Base-by-base conservation (phyloP, 164 flowering plant genomes). In the Berberis thunbergii region DNA sequence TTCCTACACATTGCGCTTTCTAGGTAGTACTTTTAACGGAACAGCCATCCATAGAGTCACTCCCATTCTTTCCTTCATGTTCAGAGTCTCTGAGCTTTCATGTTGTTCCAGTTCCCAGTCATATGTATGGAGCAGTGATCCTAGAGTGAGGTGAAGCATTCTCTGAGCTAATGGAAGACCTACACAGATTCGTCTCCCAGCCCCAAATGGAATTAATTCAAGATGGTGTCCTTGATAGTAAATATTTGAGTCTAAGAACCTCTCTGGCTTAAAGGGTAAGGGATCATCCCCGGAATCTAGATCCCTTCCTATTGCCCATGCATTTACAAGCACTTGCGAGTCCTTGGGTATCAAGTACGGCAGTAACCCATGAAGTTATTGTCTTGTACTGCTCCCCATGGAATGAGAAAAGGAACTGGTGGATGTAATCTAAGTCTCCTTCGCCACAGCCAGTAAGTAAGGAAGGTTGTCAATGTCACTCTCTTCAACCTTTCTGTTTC, bases 191-290 rank as follows among this genome's bases (percentile, higher is more conserved):
- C 56, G 56, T 53, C 56, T 10, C 26, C 56, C 56, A 53, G 56
- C 56, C n/a, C 56, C 56, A 53, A 53, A 53, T 53, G 56, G 56
- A 53, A 53, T 53, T 12, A 53, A 53, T 26, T 53, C 56, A 53
- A 53, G n/a, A 53, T 53, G 56, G 9, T 53, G 56, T 53, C 56
- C 56, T 4, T n/a, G 11, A 53, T 53, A 53, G 13, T 53, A 12
- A 4, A 53, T 53, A 53, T 53, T 26, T 9, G 56, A 53, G 26
- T 1, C 56, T 4, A 53, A 53, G 56, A 53, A 53, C 56, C 56
- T 53, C 13, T 53, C 56, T 10, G 56, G 56, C 13, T 53, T 53
- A 10, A 53, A 53, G 5, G 39, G n/a, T n/a, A 53, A 11, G 26
- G 56, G 56, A 53, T 53, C 56, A 53, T 53, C 56, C 56, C 56